A percentile compares a stretch with the other conserved stretches of the same genome.
These are phyloP conservation scores for Citrullus colocynthis DNA, from an alignment of 306 rosid species.

Conservation along the genomic window DNA sequence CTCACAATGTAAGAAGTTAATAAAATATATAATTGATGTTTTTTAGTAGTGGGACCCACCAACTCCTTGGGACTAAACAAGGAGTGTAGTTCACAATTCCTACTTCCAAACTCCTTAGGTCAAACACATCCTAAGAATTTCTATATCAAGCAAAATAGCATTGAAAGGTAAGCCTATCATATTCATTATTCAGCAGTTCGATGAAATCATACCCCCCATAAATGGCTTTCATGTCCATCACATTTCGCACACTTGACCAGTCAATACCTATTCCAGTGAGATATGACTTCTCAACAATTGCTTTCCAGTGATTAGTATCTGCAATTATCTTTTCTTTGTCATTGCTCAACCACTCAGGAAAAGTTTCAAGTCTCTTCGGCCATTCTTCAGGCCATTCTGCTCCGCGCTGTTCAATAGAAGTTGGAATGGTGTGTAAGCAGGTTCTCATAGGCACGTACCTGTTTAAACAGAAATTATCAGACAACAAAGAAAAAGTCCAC, in stretches of 20 bases:
- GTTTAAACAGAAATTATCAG: slow-evolving; percentile 13
- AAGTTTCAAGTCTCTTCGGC: slow-evolving; percentile 81
- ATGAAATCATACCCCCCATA: slow-evolving; percentile 75
- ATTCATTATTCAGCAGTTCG: slow-evolving; percentile 11
- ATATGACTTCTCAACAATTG: slow-evolving; percentile 66
- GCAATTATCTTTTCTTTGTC: slow-evolving; percentile 58
- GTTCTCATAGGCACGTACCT: slow-evolving; percentile 64
- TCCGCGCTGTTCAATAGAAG: slow-evolving; percentile 78
- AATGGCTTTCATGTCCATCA: slow-evolving; percentile 92
- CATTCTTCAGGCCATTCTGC: slow-evolving; percentile 99
- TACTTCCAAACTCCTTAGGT: too few species aligned
- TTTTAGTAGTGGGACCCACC: too few species aligned
- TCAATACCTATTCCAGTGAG: slow-evolving; percentile 78
- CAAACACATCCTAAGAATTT: neutral
- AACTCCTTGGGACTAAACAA: too few species aligned
- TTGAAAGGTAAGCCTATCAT: slow-evolving; percentile 6
- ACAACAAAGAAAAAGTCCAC: neutral
- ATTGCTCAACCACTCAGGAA: slow-evolving; percentile 66
- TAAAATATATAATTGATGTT: too few species aligned
- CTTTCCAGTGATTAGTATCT: slow-evolving; percentile 78
- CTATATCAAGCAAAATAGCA: slow-evolving; percentile 9
- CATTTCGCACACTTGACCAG: slow-evolving; percentile 77
- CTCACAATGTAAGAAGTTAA: too few species aligned
- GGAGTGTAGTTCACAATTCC: too few species aligned
- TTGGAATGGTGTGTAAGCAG: slow-evolving; percentile 77